Conservation (phyloP, 306 rosid genomes). For the Quercus wislizeni region DNA sequence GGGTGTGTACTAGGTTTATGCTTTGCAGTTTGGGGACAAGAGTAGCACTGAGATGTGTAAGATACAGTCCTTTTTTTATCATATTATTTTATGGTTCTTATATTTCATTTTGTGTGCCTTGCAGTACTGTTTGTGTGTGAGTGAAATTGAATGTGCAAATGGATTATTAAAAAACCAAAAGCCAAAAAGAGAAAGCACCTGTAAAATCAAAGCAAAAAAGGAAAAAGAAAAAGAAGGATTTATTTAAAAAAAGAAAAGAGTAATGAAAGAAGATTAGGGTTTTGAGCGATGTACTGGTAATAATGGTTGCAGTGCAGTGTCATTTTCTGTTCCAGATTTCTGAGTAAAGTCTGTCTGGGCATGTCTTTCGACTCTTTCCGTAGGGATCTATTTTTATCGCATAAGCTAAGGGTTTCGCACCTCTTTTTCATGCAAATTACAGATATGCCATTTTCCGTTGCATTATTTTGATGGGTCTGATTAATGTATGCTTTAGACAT, state of each 20-base stretch:
- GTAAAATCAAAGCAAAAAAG: constrained; percentile 6
- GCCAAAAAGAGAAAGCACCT: constrained; percentile 13
- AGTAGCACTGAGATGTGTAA: constrained; percentile 17
- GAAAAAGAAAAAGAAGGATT: constrained; percentile 10
- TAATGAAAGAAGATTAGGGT: constrained; percentile 40
- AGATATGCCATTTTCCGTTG: constrained; percentile 25
- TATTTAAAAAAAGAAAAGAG: background rate
- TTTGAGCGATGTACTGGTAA: constrained; percentile 46
- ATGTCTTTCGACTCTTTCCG: constrained; percentile 49
- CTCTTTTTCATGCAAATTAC: constrained; percentile 30
- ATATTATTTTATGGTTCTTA: constrained; percentile 1
- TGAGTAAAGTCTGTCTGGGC: constrained; percentile 45
- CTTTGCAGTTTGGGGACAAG: constrained; percentile 24
- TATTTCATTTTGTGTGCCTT: constrained; percentile 2
- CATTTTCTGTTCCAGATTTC: constrained; percentile 68
- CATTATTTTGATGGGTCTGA: too few species aligned
- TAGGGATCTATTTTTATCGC: constrained; percentile 60
- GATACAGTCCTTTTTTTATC: constrained; percentile 18
- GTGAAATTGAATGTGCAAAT: constrained; percentile 23
- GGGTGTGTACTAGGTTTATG: background rate
- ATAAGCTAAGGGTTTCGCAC: constrained; percentile 27
- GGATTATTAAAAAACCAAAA: constrained; percentile 15
- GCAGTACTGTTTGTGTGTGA: constrained; percentile 22
- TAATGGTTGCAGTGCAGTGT: constrained; percentile 86
- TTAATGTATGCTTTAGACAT: too few species aligned